Evolutionary conservation across 1,284 basidiomycete species (phyloP).

Genomic region (Melanopsichium pennsylvanicum): DNA sequence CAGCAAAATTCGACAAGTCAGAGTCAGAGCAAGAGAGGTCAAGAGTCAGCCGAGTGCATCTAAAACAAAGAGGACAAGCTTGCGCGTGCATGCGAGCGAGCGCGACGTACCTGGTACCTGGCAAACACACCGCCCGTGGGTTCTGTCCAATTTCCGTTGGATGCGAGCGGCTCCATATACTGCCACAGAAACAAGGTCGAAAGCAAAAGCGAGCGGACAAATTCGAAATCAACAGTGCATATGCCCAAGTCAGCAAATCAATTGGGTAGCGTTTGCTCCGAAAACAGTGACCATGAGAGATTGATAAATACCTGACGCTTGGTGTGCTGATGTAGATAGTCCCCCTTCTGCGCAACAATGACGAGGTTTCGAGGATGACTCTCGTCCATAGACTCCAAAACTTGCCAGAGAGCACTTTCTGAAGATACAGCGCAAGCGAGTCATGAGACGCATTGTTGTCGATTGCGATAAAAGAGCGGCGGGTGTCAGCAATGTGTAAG

Average conservation of each 20-base stretch:
- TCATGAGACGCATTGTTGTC: too few species aligned
- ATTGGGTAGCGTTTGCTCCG: too few species aligned
- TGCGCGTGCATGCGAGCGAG: too few species aligned
- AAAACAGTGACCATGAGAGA: too few species aligned
- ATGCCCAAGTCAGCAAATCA: background rate
- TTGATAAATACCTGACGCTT: slow-evolving; percentile 34
- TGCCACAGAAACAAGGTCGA: too few species aligned
- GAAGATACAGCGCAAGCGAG: too few species aligned
- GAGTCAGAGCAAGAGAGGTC: background rate
- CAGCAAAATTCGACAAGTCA: too few species aligned
- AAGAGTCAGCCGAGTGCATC: background rate
- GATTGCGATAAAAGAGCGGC: too few species aligned
- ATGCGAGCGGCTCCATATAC: slow-evolving; percentile 11
- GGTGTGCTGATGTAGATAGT: slow-evolving; percentile 1
- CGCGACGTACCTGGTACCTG: slow-evolving; percentile 33
- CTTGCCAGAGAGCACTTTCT: slow-evolving; percentile 16
- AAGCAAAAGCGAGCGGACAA: background rate
- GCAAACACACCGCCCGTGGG: slow-evolving; percentile 43
- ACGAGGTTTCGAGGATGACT: slow-evolving; percentile 28
- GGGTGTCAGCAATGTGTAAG: too few species aligned
- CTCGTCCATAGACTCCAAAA: slow-evolving; percentile 19
- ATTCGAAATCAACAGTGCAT: background rate
- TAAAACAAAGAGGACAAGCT: too few species aligned
- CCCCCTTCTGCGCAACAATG: slow-evolving; percentile 5
- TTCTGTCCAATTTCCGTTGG: slow-evolving; percentile 39